These are phyloP conservation scores for Aphanoascus verrucosus DNA, from an alignment of 2,329 filamentous ascomycete species.

Conservation along the genomic window DNA sequence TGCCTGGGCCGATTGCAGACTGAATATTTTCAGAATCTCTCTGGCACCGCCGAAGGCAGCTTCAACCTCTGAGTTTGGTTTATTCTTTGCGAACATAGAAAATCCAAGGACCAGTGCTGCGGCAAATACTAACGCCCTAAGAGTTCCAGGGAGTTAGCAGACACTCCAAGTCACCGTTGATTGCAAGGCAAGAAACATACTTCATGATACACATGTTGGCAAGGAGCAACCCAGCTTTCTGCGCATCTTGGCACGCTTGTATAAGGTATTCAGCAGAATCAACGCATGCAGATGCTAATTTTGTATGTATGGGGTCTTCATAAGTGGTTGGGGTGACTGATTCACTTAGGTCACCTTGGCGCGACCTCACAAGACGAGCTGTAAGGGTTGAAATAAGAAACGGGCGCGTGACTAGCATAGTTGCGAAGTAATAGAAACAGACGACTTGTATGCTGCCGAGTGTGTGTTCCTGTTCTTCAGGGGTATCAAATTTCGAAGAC, in stretches of 20 bases:
- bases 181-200: slow-evolving; percentile 28
- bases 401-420: slow-evolving; percentile 47
- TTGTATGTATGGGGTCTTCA: slow-evolving; percentile 24
- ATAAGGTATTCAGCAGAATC: slow-evolving; percentile 47
- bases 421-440: slow-evolving; percentile 49
- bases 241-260: slow-evolving; percentile 43
- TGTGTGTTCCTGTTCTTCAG: slow-evolving; percentile 26
- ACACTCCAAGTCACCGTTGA: neutral
- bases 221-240: slow-evolving; percentile 36
- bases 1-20: slow-evolving; percentile 45
- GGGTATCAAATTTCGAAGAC: slow-evolving; percentile 13
- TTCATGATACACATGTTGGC: slow-evolving; percentile 52
- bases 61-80: slow-evolving; percentile 38
- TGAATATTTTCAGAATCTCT: slow-evolving; percentile 41
- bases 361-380: neutral
- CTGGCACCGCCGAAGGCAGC: slow-evolving; percentile 42
- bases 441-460: slow-evolving; percentile 46
- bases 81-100: slow-evolving; percentile 43
- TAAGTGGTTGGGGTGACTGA: slow-evolving; percentile 7
- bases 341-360: neutral
- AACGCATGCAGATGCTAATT: slow-evolving; percentile 44
- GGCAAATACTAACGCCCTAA: slow-evolving; percentile 45
- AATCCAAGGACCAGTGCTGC: slow-evolving; percentile 49
- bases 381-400: slow-evolving; percentile 45
- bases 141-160: slow-evolving; percentile 1